Evolutionary conservation across 768 basidiomycete species (phyloP), one percentile per base, ranked within the genome.

Genomic region (Chiua virens): DNA sequence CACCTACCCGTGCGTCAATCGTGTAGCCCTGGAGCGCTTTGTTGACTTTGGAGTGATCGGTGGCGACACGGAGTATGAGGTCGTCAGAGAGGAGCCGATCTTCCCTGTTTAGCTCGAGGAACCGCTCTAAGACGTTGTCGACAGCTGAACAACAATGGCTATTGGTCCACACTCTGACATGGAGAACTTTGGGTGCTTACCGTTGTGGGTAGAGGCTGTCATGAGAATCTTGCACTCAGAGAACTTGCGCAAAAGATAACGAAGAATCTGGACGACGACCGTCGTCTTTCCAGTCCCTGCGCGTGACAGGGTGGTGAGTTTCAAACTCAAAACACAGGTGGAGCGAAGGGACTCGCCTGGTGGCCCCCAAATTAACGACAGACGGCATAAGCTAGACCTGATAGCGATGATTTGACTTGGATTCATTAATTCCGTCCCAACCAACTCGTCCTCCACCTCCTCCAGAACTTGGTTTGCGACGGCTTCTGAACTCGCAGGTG

Each of bases 131-230:
- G 6, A 87, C 85, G 35, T 86, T 87, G 61, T 86, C 86, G 6
- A 86, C 83, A 15, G 85, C 85, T 85, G 9, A 37, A n/a, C 20
- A 13, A 8, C n/a, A n/a, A 11, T 21, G 30, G 4, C 42, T 38
- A 39, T n/a, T 42, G 9, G n/a, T 15, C 25, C 18, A 11, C 28
- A 21, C 20, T 49, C 23, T 6, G 32, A 22, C 17, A 11, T 34
- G n/a, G 15, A 13, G 9, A 6, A 32, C 32, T 9, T 20, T 3
- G 23, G 10, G 17, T 3, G 25, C 52, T 54, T 57, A 80, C 84
- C 84, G 51, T 86, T 86, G 56, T 85, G 83, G 0, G 85, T 86
- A 0, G 86, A 87, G 0, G 85, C 85, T 0, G 84, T 83, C 83
- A 86, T 84, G 22, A 86, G 69, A 22, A 87, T 80, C 57, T 79